These are phyloP conservation scores for Fusarium sp. DNA, from an alignment of 2,329 filamentous ascomycete species.

Conservation along the genomic window DNA sequence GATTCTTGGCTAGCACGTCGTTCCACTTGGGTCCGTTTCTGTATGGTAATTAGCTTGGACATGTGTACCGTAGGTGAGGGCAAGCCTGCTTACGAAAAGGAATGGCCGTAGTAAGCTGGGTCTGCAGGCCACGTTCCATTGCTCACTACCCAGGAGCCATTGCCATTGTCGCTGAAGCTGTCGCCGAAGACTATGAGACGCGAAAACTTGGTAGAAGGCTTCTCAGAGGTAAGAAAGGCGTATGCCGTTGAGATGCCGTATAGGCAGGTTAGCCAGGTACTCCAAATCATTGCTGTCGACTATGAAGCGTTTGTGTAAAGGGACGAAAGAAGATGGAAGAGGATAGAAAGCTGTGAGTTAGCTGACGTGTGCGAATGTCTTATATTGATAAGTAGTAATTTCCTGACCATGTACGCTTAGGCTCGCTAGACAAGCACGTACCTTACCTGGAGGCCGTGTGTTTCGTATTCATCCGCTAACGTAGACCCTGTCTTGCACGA, in stretches of 20 bases:
- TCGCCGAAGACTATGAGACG: conserved; percentile 35
- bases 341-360: not conserved
- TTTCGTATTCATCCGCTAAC: too few species aligned
- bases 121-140: conserved; percentile 33
- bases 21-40: conserved; percentile 31
- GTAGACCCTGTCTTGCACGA: too few species aligned
- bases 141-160: conserved; percentile 32
- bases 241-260: not conserved
- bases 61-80: accelerated
- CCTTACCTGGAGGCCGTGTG: too few species aligned
- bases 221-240: not conserved
- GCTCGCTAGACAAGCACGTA: too few species aligned
- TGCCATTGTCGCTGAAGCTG: conserved; percentile 36
- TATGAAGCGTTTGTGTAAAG: conserved; percentile 1
- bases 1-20: conserved; percentile 10
- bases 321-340: not conserved
- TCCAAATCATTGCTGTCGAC: conserved; percentile 3
- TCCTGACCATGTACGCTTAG: too few species aligned
- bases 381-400: not conserved
- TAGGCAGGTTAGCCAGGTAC: not conserved
- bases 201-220: not conserved
- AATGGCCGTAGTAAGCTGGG: conserved; percentile 30
- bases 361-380: conserved; percentile 12
- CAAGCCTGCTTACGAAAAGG: conserved; percentile 2
- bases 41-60: accelerated